These are phyloP conservation scores for Chrysosporium queenslandicum DNA, from an alignment of 2,329 filamentous ascomycete genomes.

Conservation along the genomic window DNA sequence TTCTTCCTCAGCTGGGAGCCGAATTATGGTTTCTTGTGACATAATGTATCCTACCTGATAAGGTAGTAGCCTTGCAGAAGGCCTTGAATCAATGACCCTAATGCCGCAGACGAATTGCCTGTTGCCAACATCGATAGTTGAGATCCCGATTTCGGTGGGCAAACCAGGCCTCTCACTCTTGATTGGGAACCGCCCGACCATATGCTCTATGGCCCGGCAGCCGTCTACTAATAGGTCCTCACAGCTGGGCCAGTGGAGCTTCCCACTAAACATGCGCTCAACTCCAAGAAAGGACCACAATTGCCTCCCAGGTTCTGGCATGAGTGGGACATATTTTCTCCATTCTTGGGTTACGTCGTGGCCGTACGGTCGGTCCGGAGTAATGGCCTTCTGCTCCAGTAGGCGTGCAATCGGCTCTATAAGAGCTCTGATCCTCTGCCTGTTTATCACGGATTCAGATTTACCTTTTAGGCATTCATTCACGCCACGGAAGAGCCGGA, in stretches of 20 bases:
- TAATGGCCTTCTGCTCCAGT: not conserved
- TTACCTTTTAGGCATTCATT: not conserved
- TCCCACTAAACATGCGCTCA: not conserved
- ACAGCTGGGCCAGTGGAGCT: not conserved
- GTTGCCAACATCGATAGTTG: not conserved
- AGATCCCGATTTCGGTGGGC: not conserved
- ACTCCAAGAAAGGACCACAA: not conserved
- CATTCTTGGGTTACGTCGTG: not conserved
- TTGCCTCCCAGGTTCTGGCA: not conserved
- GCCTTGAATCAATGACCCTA: not conserved
- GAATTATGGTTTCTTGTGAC: not conserved
- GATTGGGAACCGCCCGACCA: not conserved
- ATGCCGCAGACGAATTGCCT: conserved; percentile 4
- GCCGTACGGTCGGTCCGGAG: not conserved
- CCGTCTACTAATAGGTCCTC: not conserved
- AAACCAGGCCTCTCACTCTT: not conserved
- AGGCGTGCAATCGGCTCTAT: conserved; percentile 5
- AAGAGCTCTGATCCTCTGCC: conserved; percentile 3
- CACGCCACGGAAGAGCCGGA: not conserved
- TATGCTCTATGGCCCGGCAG: not conserved
- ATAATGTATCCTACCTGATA: not conserved
- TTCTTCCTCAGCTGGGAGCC: not conserved
- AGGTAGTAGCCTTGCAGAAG: not conserved
- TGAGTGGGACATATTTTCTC: not conserved
- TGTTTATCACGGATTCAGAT: not conserved